Evolutionary conservation across 148 eudicot species (phyloP).

Genomic region (Cornus controversa): DNA sequence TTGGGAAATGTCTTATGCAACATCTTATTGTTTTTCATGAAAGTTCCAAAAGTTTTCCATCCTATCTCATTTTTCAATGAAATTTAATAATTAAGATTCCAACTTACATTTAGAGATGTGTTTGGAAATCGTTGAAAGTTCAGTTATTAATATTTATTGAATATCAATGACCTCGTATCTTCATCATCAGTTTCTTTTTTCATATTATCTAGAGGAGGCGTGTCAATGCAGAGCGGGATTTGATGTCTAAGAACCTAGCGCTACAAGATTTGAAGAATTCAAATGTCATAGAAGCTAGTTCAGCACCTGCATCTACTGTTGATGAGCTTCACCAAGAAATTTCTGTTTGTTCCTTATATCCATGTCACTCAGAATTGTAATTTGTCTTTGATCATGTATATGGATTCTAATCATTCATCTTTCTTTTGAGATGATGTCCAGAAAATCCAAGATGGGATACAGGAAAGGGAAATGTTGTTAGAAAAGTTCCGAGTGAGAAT

Average conservation of each 20-base stretch:
- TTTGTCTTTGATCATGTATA: neutral
- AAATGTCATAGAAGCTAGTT: conserved; percentile 50
- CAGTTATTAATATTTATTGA: too few species aligned
- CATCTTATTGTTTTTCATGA: neutral
- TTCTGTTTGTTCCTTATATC: conserved; percentile 46
- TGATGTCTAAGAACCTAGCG: conserved; percentile 42
- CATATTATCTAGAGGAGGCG: conserved; percentile 53
- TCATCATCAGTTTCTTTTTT: neutral
- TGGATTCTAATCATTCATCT: conserved; percentile 1
- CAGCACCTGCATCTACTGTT: conserved; percentile 48
- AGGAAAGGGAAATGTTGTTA: conserved; percentile 49
- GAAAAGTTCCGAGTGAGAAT: conserved; percentile 37
- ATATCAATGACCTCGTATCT: conserved; percentile 6
- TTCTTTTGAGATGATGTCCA: conserved; percentile 26
- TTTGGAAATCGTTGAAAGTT: neutral
- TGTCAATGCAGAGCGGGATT: conserved; percentile 34
- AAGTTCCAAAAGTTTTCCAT: neutral
- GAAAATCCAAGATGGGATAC: conserved; percentile 52
- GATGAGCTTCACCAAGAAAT: conserved; percentile 78
- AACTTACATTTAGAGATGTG: neutral
- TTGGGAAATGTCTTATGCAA: neutral
- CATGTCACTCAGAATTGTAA: neutral
- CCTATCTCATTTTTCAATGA: neutral
- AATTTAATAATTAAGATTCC: too few species aligned
- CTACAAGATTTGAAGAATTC: conserved; percentile 62